Evolutionary conservation across 176 grass and related monocot species (phyloP), one percentile per base, ranked within the genome.

Genomic region (Aechmea fasciata): DNA sequence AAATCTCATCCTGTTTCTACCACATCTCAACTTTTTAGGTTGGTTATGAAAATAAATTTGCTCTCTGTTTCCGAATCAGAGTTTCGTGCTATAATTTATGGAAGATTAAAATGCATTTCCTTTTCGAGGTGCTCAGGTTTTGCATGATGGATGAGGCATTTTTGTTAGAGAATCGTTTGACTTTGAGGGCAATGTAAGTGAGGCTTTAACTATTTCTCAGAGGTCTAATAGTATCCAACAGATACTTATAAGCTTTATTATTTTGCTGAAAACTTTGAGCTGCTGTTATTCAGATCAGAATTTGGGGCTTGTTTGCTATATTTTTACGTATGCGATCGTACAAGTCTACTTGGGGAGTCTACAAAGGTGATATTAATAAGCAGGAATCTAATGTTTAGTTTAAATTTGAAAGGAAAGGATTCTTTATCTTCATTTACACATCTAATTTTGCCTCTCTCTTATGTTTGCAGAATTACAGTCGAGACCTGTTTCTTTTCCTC

Each of bases 401-500:
- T 75, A 65, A 55, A 25, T 52, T 68, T 69, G 68, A 70, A 15
- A 65, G 69, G 63, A 23, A 52, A 70, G 24, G 17, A 28, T 50
- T 70, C 23, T 52, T 70, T 28, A 53, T 75, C 29, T 73, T 65
- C 71, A n/a, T 3, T 57, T 57, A 17, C 3, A 51, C 52, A 41
- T 48, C n/a, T 18, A 61, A 61, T 61, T 61, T 51, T 78, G 19
- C 70, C 7, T 12, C 15, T 68, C 13, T 77, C 17, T 47, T 79
- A 52, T 79, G 14, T 77, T 10, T 87, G 77, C 89, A 99, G 94
- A 85, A 85, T 76, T 99, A 99, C 83, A 99, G 76, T 69, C 75
- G 89, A 25, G 94, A 99, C 69, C 77, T 93, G 64, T 99, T 93
- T 84, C 79, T 99, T 57, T 99, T 99, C 78, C 89, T 99, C 62